phyloP scores from a whole-genome alignment of 1,139 yeast species.

The Spathaspora sp. region DNA sequence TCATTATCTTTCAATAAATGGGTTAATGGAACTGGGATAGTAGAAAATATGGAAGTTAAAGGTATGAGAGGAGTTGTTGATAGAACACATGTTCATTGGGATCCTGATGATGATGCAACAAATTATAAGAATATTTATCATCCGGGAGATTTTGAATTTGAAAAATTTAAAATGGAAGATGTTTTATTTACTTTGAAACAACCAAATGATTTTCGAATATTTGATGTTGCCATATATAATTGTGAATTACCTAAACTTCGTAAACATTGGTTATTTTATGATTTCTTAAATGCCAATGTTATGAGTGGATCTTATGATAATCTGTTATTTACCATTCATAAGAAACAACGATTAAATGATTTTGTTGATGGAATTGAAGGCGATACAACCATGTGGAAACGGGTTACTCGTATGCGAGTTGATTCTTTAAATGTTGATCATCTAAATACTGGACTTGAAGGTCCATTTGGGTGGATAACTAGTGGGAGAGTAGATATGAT shows the following conservation, averaged over 20 bases:
- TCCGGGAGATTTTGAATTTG: slow-evolving; percentile 94
- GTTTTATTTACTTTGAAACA: slow-evolving; percentile 78
- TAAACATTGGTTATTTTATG: slow-evolving; percentile 92
- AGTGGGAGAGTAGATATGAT: slow-evolving; percentile 88
- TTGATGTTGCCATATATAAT: slow-evolving; percentile 81
- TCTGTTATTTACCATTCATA: slow-evolving; percentile 87
- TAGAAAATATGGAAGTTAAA: slow-evolving; percentile 76
- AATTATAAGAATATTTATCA: slow-evolving; percentile 69
- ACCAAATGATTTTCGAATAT: slow-evolving; percentile 78
- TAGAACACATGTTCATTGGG: slow-evolving; percentile 84
- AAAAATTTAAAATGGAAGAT: slow-evolving; percentile 79
- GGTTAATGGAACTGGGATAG: slow-evolving; percentile 86
- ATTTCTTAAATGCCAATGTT: slow-evolving; percentile 77
- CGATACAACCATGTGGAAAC: slow-evolving; percentile 40
- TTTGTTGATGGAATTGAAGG: slow-evolving; percentile 19
- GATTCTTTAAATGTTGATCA: slow-evolving; percentile 88
- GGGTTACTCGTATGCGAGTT: slow-evolving; percentile 76
- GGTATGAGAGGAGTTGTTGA: slow-evolving; percentile 93
- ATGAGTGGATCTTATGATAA: slow-evolving; percentile 93
- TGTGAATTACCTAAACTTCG: slow-evolving; percentile 79
- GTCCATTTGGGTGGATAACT: slow-evolving; percentile 97
- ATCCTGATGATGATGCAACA: slow-evolving; percentile 77
- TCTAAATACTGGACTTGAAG: slow-evolving; percentile 82
- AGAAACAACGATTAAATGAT: slow-evolving; percentile 59
- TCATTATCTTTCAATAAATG: slow-evolving; percentile 81